Evolutionary conservation across 192 early-diverging fungal species (phyloP).

Genomic region (Rhizophlyctis rosea): DNA sequence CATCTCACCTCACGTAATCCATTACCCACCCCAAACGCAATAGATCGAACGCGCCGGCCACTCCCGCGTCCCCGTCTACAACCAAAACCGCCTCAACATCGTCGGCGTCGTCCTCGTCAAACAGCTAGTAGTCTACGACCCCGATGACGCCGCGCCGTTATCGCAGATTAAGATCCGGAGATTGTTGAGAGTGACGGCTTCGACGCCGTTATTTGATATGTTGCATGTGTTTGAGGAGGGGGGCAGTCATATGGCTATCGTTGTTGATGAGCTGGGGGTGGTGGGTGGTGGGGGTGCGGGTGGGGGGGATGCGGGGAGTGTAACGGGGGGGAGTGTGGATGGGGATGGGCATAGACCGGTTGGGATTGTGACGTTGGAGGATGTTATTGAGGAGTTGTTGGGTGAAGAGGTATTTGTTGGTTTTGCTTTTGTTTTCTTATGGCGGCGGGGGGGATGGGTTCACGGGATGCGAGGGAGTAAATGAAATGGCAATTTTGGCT

Average conservation of each 20-base stretch:
- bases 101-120: conserved; percentile 45
- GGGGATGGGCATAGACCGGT: too few species aligned
- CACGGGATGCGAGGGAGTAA: too few species aligned
- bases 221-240: conserved; percentile 54
- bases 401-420: conserved; percentile 44
- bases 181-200: conserved; percentile 42
- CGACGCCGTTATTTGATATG: conserved; percentile 35
- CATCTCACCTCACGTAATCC: not conserved
- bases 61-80: conserved; percentile 48
- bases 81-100: conserved; percentile 31
- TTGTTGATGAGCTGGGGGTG: conserved; percentile 15
- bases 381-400: conserved; percentile 56
- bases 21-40: conserved; percentile 1
- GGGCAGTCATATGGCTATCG: conserved; percentile 36
- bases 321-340: conserved; percentile 34
- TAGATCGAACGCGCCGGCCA: conserved; percentile 47
- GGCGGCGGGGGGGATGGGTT: too few species aligned
- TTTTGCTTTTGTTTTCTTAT: too few species aligned
- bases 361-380: conserved; percentile 53
- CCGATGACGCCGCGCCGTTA: conserved; percentile 36
- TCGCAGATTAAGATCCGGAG: conserved; percentile 20
- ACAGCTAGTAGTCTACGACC: conserved; percentile 40
- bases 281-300: too few species aligned
- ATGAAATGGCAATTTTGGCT: too few species aligned
- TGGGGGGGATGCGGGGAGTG: conserved; percentile 44